Conservation (phyloP, 441 rosid species). For the Biscutella laevigata region DNA sequence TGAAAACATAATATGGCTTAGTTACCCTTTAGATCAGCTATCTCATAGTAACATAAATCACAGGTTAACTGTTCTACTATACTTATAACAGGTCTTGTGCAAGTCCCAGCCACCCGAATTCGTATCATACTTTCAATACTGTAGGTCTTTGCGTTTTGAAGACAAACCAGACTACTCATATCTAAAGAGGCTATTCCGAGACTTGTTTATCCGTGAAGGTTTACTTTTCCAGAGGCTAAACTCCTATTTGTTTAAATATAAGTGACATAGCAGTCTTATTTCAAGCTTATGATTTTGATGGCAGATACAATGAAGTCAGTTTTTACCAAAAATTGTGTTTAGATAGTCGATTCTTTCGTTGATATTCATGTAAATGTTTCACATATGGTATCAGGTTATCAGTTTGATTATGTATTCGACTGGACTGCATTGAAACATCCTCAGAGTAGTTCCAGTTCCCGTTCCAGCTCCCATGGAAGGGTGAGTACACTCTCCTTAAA, state of each 20-base stretch:
- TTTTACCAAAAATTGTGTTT: background rate
- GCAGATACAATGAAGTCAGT: background rate
- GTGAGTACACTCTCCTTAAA: too few species aligned
- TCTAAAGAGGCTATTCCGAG: slow-evolving; percentile 91
- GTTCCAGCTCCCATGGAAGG: slow-evolving; percentile 64
- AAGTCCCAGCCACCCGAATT: slow-evolving; percentile 84
- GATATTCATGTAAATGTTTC: background rate
- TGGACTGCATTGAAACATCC: slow-evolving; percentile 89
- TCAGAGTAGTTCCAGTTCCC: slow-evolving; percentile 42
- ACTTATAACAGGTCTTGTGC: slow-evolving; percentile 65
- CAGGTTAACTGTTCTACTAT: background rate
- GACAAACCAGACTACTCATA: slow-evolving; percentile 98
- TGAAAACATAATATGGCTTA: background rate
- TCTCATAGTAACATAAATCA: slow-evolving; percentile 5
- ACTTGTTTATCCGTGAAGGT: slow-evolving; percentile 97
- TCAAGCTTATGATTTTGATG: background rate
- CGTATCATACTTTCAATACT: slow-evolving; percentile 83
- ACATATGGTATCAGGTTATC: slow-evolving; percentile 60
- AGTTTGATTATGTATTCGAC: slow-evolving; percentile 93
- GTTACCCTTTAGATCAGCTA: background rate
- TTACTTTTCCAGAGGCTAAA: background rate
- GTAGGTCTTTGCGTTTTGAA: slow-evolving; percentile 88
- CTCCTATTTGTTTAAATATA: background rate
- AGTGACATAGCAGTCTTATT: background rate
- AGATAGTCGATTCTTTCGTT: background rate